A percentile compares a stretch with the other conserved stretches of the same genome.
These are phyloP conservation scores for Alternaria gansuensis DNA, from an alignment of 2,329 filamentous ascomycete genomes.

Conservation along the genomic window DNA sequence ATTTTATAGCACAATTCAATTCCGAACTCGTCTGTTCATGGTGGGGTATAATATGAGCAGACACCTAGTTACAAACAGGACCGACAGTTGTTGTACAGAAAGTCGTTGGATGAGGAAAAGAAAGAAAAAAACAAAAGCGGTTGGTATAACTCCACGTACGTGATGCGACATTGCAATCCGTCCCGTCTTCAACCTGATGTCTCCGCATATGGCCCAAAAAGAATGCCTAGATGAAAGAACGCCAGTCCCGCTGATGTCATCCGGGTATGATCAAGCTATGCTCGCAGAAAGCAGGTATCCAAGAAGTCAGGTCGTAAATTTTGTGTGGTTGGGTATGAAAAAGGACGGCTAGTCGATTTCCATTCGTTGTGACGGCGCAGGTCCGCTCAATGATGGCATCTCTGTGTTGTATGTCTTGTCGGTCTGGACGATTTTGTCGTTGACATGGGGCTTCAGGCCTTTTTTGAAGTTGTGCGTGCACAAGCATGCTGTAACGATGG, in stretches of 20 bases:
- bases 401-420: constrained; percentile 62
- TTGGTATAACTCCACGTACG: constrained; percentile 17
- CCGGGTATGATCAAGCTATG: constrained; percentile 39
- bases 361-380: constrained; percentile 56
- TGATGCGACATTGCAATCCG: constrained; percentile 17
- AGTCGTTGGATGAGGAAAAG: constrained; percentile 21
- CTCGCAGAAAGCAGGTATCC: constrained; percentile 39
- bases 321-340: constrained; percentile 23
- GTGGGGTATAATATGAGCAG: constrained; percentile 35
- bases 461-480: constrained; percentile 92
- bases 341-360: constrained; percentile 49
- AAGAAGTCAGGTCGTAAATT: constrained; percentile 38
- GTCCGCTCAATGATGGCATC: constrained; percentile 59
- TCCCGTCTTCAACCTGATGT: constrained; percentile 14
- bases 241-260: constrained; percentile 35
- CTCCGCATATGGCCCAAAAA: constrained; percentile 19
- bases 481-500: constrained; percentile 84
- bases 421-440: constrained; percentile 62
- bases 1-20: constrained; percentile 22
- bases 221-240: constrained; percentile 32
- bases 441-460: constrained; percentile 87
- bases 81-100: constrained; percentile 27
- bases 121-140: constrained; percentile 18
- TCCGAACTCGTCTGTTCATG: constrained; percentile 29
- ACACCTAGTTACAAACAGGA: constrained; percentile 25